Evolutionary conservation across 371 early-diverging fungal species (phyloP).

Genomic region (Rhizopus delemar): DNA sequence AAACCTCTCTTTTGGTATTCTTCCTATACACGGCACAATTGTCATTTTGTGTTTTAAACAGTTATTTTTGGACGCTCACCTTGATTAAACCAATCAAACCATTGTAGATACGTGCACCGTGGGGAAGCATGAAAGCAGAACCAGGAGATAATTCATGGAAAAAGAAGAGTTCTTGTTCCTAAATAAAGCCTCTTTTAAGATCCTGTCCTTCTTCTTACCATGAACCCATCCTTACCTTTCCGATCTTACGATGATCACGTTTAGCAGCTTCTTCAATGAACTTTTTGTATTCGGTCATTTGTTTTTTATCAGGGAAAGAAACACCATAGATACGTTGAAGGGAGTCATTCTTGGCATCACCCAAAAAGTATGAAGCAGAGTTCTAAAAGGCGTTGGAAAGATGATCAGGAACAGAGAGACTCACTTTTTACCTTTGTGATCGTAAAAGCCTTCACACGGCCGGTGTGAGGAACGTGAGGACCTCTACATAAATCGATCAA

Average conservation of each 20-base stretch:
- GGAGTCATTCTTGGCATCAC: slow-evolving; percentile 95
- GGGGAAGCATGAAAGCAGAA: slow-evolving; percentile 95
- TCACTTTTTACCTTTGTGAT: slow-evolving; percentile 72
- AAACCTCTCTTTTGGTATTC: slow-evolving; percentile 83
- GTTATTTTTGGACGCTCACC: slow-evolving; percentile 6
- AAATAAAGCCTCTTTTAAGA: slow-evolving; percentile 9
- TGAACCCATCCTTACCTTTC: slow-evolving; percentile 45
- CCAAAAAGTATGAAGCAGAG: slow-evolving; percentile 98
- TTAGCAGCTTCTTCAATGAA: slow-evolving; percentile 96
- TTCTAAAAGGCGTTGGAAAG: slow-evolving; percentile 55
- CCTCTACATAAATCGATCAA: slow-evolving; percentile 99
- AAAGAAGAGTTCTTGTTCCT: slow-evolving; percentile 95
- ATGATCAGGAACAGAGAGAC: background rate
- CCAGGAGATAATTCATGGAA: slow-evolving; percentile 98
- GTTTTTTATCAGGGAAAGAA: slow-evolving; percentile 97
- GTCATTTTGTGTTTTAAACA: no score
- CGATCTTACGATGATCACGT: slow-evolving; percentile 98
- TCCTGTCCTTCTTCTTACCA: no score
- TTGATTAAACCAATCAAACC: slow-evolving; percentile 87
- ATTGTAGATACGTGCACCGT: slow-evolving; percentile 97
- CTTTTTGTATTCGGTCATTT: slow-evolving; percentile 92
- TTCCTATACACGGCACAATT: slow-evolving; percentile 8
- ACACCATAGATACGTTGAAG: slow-evolving; percentile 99
- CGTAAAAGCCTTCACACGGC: slow-evolving; percentile 92
- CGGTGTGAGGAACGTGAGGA: slow-evolving; percentile 97